phyloP scores from a whole-genome alignment of 2,329 filamentous ascomycete genomes.

The Ceratocystis ficicola region DNA sequence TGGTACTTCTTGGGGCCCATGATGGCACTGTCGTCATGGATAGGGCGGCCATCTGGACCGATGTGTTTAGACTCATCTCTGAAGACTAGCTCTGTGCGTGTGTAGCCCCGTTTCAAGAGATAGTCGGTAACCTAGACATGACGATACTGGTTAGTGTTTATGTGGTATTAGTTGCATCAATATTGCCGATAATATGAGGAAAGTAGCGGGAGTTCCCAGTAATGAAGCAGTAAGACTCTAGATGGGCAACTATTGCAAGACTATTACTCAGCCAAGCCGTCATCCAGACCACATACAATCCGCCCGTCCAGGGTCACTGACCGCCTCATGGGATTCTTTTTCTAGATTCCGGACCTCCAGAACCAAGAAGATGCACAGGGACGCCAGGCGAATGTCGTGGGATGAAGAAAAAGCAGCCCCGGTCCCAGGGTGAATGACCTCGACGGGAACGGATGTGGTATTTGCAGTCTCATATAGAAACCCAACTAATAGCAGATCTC shows the following conservation, averaged over 20 bases:
- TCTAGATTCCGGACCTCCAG: too few species aligned
- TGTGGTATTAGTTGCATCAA: not conserved
- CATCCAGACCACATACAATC: not conserved
- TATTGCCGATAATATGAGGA: not conserved
- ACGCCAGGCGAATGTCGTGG: not conserved
- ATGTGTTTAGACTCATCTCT: conserved; percentile 78
- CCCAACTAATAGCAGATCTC: not conserved
- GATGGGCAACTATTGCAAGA: not conserved
- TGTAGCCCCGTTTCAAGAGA: conserved; percentile 88
- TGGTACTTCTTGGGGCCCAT: conserved; percentile 59
- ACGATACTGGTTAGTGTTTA: not conserved
- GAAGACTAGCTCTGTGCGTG: conserved; percentile 80
- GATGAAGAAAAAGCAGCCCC: not conserved
- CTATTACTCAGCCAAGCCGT: not conserved
- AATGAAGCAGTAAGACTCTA: not conserved
- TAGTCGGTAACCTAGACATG: conserved; percentile 67
- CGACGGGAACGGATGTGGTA: not conserved
- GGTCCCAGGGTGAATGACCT: not conserved
- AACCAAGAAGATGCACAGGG: not conserved
- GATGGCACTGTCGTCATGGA: conserved; percentile 52
- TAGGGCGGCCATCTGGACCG: conserved; percentile 66
- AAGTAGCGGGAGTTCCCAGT: not conserved
- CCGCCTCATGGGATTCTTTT: not conserved
- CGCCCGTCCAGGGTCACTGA: not conserved
- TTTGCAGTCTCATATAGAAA: not conserved